Base-by-base conservation (phyloP, 495 filamentous ascomycete genomes). In the Apiosordaria backusii region DNA sequence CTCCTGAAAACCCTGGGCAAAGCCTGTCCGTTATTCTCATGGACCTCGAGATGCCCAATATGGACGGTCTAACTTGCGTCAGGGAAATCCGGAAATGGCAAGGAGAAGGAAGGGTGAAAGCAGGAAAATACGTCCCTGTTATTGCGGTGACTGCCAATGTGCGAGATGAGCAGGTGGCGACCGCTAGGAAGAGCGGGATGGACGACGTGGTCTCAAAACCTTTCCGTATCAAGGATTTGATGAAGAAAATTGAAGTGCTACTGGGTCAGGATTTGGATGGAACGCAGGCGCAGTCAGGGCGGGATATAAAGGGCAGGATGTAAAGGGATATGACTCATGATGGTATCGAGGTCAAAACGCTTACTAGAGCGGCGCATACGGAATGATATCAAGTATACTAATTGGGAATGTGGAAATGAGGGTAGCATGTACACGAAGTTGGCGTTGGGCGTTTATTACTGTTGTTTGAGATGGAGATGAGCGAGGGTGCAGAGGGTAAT, bases 41-140 rank as follows among this genome's bases (percentile, higher is more conserved):
- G 88, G 90, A 92, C 68, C 84, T 90, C 66, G 89, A 92, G 69
- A 92, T 92, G 90, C 90, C 90, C 0, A 80, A 91, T 26, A 91
- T 92, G 89, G 87, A 92, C 70, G 90, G 90, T 19, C 81, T 87
- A n/a, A 84, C 84, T 23, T 88, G 88, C 35, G 85, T 88, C 3
- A 74, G 77, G 53, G 80, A 79, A 62, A 89, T 93, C 58, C 82
- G 90, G 2, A 79, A 82, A 67, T 75, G 87, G 66, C 85, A 89
- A 60, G 64, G 61, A 22, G 67, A 74, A 63, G 84, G 81, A 0
- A 72, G 74, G 52, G 70, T 72, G 57, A 13, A 19, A 4, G 6
- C 19, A 13, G 54, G 18, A 4, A 72, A 60, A 61, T 87, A 89
- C 75, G 79, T 90, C 4, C 88, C 88, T 1, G 87, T 92, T 21